These are phyloP conservation scores for Russula sp. DNA, from an alignment of 768 basidiomycete genomes.

Conservation along the genomic window DNA sequence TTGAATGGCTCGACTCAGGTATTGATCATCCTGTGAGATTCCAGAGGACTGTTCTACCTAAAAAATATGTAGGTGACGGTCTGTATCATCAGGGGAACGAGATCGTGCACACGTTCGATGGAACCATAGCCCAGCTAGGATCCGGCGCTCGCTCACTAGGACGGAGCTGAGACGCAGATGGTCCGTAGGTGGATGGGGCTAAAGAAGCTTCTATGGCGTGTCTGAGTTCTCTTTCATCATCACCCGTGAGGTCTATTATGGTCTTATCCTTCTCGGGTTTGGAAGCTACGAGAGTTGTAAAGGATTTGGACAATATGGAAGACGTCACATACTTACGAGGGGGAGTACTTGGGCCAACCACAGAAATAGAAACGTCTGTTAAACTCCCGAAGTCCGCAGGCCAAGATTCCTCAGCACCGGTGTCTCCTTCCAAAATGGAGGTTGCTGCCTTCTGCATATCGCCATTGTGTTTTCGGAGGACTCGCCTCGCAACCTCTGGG, in stretches of 20 bases:
- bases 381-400: slow-evolving; percentile 10
- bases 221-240: slow-evolving; percentile 48
- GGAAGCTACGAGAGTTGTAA: slow-evolving; percentile 26
- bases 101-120: slow-evolving; percentile 48
- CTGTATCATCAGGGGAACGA: slow-evolving; percentile 1
- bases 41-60: slow-evolving; percentile 26
- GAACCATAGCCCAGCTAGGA: slow-evolving; percentile 64
- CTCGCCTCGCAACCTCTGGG: slow-evolving; percentile 44
- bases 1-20: slow-evolving; percentile 63
- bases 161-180: slow-evolving; percentile 39
- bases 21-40: slow-evolving; percentile 53
- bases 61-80: neutral
- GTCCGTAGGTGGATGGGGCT: slow-evolving; percentile 27
- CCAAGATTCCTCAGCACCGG: slow-evolving; percentile 19
- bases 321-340: slow-evolving; percentile 24
- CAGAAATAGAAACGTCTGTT: slow-evolving; percentile 11
- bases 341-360: slow-evolving; percentile 27
- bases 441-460: slow-evolving; percentile 38
- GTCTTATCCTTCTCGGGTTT: slow-evolving; percentile 27
- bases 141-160: slow-evolving; percentile 58
- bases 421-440: slow-evolving; percentile 31
- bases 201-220: slow-evolving; percentile 52
- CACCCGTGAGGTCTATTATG: slow-evolving; percentile 56
- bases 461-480: slow-evolving; percentile 56
- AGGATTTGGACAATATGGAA: neutral